Evolutionary conservation across 192 early-diverging fungal genomes (phyloP).

Genomic region (Rhizophagus clarus): DNA sequence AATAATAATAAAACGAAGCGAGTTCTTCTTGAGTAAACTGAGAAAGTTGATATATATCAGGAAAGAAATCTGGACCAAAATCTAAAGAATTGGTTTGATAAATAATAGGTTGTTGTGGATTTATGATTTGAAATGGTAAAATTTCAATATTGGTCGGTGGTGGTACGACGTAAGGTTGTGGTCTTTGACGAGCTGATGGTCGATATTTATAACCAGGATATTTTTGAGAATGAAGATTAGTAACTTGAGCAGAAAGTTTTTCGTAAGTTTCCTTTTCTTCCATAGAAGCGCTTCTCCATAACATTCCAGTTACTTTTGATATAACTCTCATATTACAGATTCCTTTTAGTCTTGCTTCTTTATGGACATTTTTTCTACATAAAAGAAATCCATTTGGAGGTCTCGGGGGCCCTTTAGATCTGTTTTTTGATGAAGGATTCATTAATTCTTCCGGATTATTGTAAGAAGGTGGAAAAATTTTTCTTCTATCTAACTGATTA

Average conservation of each 20-base stretch:
- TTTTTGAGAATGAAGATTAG: neutral
- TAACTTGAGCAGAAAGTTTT: neutral
- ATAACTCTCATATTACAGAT: constrained; percentile 14
- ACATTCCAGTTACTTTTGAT: constrained; percentile 2
- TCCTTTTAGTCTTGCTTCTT: neutral
- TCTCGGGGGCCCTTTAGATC: neutral
- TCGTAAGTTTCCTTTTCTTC: constrained; percentile 24
- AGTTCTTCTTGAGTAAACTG: too few relatives aligned
- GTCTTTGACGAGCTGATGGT: neutral
- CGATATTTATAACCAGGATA: constrained; percentile 15
- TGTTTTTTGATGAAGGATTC: neutral
- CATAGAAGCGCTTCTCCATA: neutral
- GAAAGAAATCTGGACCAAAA: too few relatives aligned
- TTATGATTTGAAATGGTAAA: too few relatives aligned
- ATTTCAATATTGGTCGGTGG: too few relatives aligned
- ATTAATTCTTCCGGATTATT: constrained; percentile 1
- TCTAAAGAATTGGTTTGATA: too few relatives aligned
- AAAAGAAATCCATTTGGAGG: constrained; percentile 19
- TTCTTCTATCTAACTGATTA: neutral
- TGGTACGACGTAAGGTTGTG: neutral
- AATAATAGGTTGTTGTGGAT: too few relatives aligned
- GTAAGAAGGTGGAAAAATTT: constrained; percentile 14
- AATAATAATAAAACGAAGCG: too few relatives aligned
- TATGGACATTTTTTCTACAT: constrained; percentile 18
- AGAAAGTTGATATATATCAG: too few relatives aligned